A percentile compares a stretch with the other conserved stretches of the same genome.
Evolutionary conservation across 352 stramenopile genomes (phyloP).

Genomic region (Peronosclerospora sorghi): DNA sequence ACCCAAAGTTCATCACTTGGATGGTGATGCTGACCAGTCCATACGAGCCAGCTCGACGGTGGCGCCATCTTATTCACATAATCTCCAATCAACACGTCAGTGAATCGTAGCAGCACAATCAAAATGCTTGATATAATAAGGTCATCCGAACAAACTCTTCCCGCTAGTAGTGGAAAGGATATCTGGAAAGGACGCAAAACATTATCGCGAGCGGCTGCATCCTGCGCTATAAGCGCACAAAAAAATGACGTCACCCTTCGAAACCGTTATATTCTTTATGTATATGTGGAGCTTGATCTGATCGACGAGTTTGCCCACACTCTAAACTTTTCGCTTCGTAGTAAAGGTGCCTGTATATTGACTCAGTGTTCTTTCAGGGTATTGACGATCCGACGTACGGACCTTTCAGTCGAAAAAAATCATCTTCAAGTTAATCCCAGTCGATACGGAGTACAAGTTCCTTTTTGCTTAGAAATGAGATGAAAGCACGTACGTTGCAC

Average conservation of each 20-base stretch:
- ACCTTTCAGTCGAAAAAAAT: too few relatives aligned
- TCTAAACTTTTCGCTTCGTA: slow-evolving; percentile 1
- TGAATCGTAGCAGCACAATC: slow-evolving; percentile 6
- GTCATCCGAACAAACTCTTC: not conserved
- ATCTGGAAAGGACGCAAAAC: slow-evolving; percentile 69
- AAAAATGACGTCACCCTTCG: slow-evolving; percentile 13
- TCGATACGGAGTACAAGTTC: too few relatives aligned
- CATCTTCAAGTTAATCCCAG: too few relatives aligned
- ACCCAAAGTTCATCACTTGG: not conserved
- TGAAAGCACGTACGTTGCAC: too few relatives aligned
- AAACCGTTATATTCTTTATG: slow-evolving; percentile 3
- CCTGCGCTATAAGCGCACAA: slow-evolving; percentile 45
- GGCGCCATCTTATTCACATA: not conserved
- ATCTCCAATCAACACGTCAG: slow-evolving; percentile 36
- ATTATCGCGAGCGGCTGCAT: slow-evolving; percentile 41
- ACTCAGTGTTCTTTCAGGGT: slow-evolving; percentile 4
- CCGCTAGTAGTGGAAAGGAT: slow-evolving; percentile 36
- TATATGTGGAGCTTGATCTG: slow-evolving; percentile 25
- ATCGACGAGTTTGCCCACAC: slow-evolving; percentile 9
- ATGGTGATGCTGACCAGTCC: slow-evolving; percentile 10
- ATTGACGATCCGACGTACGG: too few relatives aligned
- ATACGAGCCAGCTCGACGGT: slow-evolving; percentile 7
- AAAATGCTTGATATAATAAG: slow-evolving; percentile 24
- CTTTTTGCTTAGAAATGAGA: too few relatives aligned
- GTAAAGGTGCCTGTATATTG: not conserved